These are phyloP conservation scores for Stagonosporopsis rhizophila DNA, from an alignment of 2,329 filamentous ascomycete species.

Conservation along the genomic window DNA sequence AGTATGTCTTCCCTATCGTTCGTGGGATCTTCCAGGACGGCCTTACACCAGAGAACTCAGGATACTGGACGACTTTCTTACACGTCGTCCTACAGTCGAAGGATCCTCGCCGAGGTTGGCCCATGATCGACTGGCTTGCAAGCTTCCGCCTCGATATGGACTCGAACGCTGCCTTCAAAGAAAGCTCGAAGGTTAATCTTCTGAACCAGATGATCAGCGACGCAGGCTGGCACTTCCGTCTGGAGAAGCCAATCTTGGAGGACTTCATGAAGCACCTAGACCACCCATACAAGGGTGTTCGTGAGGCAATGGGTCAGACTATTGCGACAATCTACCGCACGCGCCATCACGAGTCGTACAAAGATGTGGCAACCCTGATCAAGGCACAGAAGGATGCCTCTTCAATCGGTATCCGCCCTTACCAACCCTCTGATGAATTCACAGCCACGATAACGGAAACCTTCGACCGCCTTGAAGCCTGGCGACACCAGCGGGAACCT, in stretches of 20 bases:
- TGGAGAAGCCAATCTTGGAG: slow-evolving; percentile 84
- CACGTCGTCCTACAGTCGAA: slow-evolving; percentile 88
- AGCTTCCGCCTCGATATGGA: slow-evolving; percentile 91
- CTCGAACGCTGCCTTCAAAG: slow-evolving; percentile 97
- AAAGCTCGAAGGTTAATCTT: slow-evolving; percentile 93
- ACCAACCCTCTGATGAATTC: slow-evolving; percentile 79
- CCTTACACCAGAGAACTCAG: slow-evolving; percentile 89
- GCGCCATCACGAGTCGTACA: slow-evolving; percentile 92
- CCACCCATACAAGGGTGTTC: slow-evolving; percentile 96
- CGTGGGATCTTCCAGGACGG: slow-evolving; percentile 87
- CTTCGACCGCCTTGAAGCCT: slow-evolving; percentile 81
- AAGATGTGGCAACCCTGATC: slow-evolving; percentile 76
- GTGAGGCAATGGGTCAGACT: slow-evolving; percentile 91
- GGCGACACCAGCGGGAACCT: slow-evolving; percentile 82
- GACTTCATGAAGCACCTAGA: slow-evolving; percentile 92
- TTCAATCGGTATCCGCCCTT: slow-evolving; percentile 84
- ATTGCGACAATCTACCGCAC: slow-evolving; percentile 89
- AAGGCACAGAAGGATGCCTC: slow-evolving; percentile 79
- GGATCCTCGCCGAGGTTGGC: slow-evolving; percentile 86
- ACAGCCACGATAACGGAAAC: slow-evolving; percentile 73
- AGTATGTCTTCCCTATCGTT: slow-evolving; percentile 87
- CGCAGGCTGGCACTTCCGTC: slow-evolving; percentile 93
- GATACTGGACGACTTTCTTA: slow-evolving; percentile 94
- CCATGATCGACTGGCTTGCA: slow-evolving; percentile 81
- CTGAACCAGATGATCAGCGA: slow-evolving; percentile 88